These are phyloP conservation scores for Neofusicoccum cordaticola DNA, from an alignment of 2,329 filamentous ascomycete species.

Conservation along the genomic window DNA sequence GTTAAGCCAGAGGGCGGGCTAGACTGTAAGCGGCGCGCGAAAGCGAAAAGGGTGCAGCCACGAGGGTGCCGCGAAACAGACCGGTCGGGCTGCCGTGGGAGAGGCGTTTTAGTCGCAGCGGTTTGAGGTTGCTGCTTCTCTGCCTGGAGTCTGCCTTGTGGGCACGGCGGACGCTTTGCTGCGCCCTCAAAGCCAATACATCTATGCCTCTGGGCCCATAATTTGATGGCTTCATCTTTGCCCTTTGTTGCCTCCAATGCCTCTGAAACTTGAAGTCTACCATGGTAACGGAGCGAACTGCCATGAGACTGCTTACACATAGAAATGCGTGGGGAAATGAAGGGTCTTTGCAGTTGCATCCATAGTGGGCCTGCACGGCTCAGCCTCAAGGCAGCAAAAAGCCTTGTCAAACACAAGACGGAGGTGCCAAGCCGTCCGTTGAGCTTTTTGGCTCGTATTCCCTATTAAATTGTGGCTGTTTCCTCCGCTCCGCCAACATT, in stretches of 20 bases:
- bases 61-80: background rate
- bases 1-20: background rate
- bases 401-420: background rate
- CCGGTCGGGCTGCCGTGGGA: background rate
- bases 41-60: background rate
- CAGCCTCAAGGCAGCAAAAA: background rate
- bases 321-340: background rate
- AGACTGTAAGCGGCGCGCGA: background rate
- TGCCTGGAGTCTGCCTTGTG: background rate
- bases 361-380: background rate
- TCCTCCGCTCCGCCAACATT: no score
- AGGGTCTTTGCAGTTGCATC: conserved; percentile 1
- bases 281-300: no score
- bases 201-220: no score
- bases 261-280: no score
- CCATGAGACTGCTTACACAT: background rate
- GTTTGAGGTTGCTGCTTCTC: background rate
- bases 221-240: no score
- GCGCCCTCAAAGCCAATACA: no score
- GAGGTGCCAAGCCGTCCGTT: background rate
- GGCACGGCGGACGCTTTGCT: no score
- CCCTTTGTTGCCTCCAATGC: no score
- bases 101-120: background rate
- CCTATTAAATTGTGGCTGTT: no score
- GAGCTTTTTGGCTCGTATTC: background rate